These are phyloP conservation scores for Leccinum variabile DNA, from an alignment of 1,284 basidiomycete genomes.

Conservation along the genomic window DNA sequence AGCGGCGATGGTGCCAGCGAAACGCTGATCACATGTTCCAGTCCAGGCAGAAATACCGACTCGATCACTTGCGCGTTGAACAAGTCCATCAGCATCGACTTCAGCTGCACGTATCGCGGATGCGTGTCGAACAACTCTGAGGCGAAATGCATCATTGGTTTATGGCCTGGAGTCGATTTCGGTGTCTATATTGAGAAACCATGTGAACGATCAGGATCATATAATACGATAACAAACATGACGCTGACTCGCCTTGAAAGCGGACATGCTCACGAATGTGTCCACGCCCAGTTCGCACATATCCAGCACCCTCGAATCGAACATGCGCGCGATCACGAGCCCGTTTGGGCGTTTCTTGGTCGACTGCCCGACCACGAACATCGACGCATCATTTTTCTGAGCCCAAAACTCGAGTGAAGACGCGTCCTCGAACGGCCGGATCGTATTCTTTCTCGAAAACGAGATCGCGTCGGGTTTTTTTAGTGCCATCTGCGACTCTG, in stretches of 20 bases:
- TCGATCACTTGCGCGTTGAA: slow-evolving; percentile 87
- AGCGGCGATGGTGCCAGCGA: slow-evolving; percentile 68
- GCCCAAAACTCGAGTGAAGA: slow-evolving; percentile 92
- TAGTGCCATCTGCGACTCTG: slow-evolving; percentile 71
- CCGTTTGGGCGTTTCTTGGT: slow-evolving; percentile 95
- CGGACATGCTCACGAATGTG: slow-evolving; percentile 73
- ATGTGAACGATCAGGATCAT: not conserved
- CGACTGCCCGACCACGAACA: slow-evolving; percentile 90
- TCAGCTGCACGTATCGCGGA: slow-evolving; percentile 88
- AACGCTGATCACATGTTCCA: slow-evolving; percentile 92
- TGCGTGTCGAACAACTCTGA: slow-evolving; percentile 92
- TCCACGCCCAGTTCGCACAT: slow-evolving; percentile 95
- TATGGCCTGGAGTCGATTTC: slow-evolving; percentile 89
- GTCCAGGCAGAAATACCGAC: slow-evolving; percentile 79
- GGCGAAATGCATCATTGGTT: slow-evolving; percentile 94
- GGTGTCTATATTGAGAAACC: slow-evolving; percentile 57
- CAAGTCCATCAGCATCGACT: slow-evolving; percentile 89
- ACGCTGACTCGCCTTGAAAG: slow-evolving; percentile 69
- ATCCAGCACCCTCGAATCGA: slow-evolving; percentile 85
- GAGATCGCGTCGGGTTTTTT: slow-evolving; percentile 88
- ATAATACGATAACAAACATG: not conserved
- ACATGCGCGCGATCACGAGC: slow-evolving; percentile 86
- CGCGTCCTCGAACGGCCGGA: slow-evolving; percentile 89
- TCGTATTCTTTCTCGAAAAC: slow-evolving; percentile 93
- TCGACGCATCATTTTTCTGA: slow-evolving; percentile 89